A percentile compares a stretch with the other conserved stretches of the same genome.
Conservation (phyloP, 73 alveolate species). For the Uronychia setigera region DNA sequence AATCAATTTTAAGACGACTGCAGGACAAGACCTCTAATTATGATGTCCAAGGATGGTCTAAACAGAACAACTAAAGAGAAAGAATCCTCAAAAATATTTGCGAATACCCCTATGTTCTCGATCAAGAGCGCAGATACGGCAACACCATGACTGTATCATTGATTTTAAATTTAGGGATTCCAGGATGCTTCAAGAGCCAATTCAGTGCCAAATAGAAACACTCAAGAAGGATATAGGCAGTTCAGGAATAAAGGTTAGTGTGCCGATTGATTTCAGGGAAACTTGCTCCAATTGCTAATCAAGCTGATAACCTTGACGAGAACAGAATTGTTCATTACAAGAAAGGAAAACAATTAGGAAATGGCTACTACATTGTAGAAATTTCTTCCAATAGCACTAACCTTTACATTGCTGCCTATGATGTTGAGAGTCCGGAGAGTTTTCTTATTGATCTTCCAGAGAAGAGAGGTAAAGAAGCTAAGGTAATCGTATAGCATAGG, state of each 20-base stretch:
- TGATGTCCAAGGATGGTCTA: slow-evolving; percentile 63
- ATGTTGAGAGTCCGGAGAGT: slow-evolving; percentile 75
- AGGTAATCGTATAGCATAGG: neutral
- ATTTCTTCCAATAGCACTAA: slow-evolving; percentile 53
- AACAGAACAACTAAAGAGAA: slow-evolving; percentile 49
- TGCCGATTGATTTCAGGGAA: neutral
- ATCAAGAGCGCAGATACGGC: neutral
- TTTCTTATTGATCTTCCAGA: slow-evolving; percentile 62
- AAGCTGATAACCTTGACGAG: slow-evolving; percentile 65
- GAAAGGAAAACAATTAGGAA: slow-evolving; percentile 64
- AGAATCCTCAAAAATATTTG: slow-evolving; percentile 48
- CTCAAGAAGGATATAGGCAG: neutral
- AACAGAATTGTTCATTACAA: slow-evolving; percentile 70
- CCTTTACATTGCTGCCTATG: slow-evolving; percentile 70
- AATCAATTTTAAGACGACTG: slow-evolving; percentile 54
- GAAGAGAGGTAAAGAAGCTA: slow-evolving; percentile 60
- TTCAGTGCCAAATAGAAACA: neutral
- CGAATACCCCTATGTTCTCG: slow-evolving; percentile 60
- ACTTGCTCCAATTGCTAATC: slow-evolving; percentile 41
- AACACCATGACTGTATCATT: neutral
- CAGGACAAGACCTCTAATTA: slow-evolving; percentile 54
- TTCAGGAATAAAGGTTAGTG: slow-evolving; percentile 2
- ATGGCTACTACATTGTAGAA: slow-evolving; percentile 65
- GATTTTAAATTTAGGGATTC: neutral
- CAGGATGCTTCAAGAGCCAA: neutral